A percentile compares a stretch with the other conserved stretches of the same genome.
These are phyloP conservation scores for Trichoderma atroviride DNA, from an alignment of 2,329 filamentous ascomycete species.

Conservation along the genomic window DNA sequence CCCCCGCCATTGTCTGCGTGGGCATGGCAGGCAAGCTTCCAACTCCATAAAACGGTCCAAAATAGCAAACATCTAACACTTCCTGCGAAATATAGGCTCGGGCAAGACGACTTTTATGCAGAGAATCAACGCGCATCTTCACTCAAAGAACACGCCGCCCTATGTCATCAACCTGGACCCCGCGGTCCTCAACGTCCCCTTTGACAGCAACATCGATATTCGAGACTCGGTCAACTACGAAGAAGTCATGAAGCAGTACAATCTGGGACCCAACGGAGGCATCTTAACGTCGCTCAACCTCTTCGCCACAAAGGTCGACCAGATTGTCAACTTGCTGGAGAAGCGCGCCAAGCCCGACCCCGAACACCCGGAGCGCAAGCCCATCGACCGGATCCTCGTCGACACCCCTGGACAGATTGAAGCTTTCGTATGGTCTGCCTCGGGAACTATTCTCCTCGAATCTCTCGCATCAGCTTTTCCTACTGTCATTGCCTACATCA, in stretches of 20 bases:
- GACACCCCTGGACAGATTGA: conserved; percentile 98
- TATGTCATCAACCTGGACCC: conserved; percentile 98
- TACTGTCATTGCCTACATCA: conserved; percentile 95
- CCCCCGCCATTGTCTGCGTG: conserved; percentile 86
- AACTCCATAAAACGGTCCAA: neutral
- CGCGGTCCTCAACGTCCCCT: conserved; percentile 89
- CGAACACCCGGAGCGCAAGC: conserved; percentile 60
- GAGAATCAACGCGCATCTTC: conserved; percentile 90
- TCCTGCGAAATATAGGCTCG: conserved; percentile 60
- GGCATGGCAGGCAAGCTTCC: conserved; percentile 81
- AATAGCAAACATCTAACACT: neutral
- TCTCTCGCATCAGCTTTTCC: conserved; percentile 92
- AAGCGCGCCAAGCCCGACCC: conserved; percentile 74
- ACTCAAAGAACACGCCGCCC: conserved; percentile 76
- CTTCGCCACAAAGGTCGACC: conserved; percentile 97
- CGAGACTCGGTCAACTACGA: conserved; percentile 99
- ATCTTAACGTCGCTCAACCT: conserved; percentile 95
- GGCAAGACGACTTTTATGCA: conserved; percentile 99
- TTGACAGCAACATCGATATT: conserved; percentile 97
- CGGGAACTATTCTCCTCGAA: conserved; percentile 89
- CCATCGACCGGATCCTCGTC: conserved; percentile 82
- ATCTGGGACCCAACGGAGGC: conserved; percentile 93
- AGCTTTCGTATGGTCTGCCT: conserved; percentile 98
- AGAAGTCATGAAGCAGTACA: conserved; percentile 99
- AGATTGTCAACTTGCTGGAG: conserved; percentile 85